Percentiles rank a stretch among this genome's conserved stretches.
These are phyloP conservation scores for Sporobolomyces pararoseus DNA, from an alignment of 768 basidiomycete species.

Conservation along the genomic window DNA sequence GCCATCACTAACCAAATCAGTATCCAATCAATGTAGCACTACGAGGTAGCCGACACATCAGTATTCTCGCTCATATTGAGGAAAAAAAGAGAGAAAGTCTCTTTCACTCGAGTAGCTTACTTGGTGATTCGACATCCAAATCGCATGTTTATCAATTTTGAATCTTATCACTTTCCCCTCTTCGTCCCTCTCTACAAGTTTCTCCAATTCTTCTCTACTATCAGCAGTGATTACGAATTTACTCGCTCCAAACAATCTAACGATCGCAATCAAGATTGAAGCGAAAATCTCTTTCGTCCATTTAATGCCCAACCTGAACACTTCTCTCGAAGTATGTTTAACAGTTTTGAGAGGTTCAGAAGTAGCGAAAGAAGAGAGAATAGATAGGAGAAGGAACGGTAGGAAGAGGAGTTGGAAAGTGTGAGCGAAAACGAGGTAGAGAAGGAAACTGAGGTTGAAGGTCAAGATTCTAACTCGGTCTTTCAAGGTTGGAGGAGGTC, in stretches of 20 bases:
- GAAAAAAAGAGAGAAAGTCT: conserved; percentile 46
- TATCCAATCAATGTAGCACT: conserved; percentile 56
- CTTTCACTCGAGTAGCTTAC: no score
- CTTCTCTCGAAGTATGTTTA: neutral
- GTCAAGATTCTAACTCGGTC: neutral
- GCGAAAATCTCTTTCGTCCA: conserved; percentile 37
- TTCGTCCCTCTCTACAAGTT: conserved; percentile 47
- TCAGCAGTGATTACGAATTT: conserved; percentile 59
- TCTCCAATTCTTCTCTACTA: neutral
- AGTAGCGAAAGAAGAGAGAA: neutral
- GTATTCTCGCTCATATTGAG: conserved; percentile 56
- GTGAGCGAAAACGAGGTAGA: conserved; percentile 11
- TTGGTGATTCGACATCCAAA: conserved; percentile 91
- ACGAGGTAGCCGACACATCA: conserved; percentile 48
- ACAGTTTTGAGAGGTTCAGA: neutral
- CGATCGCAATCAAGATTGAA: conserved; percentile 59
- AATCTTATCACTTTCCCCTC: conserved; percentile 61
- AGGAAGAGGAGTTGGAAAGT: conserved; percentile 28
- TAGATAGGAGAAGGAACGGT: conserved; percentile 8
- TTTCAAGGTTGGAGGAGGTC: neutral
- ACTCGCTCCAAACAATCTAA: conserved; percentile 77
- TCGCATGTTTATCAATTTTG: conserved; percentile 70
- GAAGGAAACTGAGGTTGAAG: conserved; percentile 24
- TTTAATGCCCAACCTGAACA: neutral
- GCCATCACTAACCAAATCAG: conserved; percentile 82